Evolutionary conservation across 192 early-diverging fungal species (phyloP).

Genomic region (Gamsiella multidivaricata): DNA sequence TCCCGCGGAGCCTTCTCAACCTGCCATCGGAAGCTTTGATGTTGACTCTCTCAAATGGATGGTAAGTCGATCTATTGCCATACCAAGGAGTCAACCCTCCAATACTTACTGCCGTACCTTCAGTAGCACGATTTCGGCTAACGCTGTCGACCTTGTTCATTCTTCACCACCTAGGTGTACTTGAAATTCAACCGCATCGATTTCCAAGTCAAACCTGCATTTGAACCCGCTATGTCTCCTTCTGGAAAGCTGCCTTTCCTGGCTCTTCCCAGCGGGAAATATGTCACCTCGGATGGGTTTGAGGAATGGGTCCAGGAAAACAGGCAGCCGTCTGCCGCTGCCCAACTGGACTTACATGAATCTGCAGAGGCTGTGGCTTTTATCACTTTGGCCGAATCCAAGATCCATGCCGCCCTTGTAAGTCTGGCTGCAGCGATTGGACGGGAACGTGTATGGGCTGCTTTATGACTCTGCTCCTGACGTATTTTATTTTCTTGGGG

Average conservation of each 20-base stretch:
- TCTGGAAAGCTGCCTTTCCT: constrained; percentile 46
- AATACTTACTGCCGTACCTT: too few relatives aligned
- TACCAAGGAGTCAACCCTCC: not conserved
- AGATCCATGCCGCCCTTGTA: constrained; percentile 51
- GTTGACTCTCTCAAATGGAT: constrained; percentile 54
- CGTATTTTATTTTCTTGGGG: too few relatives aligned
- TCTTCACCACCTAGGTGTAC: too few relatives aligned
- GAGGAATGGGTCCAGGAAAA: constrained; percentile 42
- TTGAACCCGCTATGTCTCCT: constrained; percentile 48
- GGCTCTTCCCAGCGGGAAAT: constrained; percentile 28
- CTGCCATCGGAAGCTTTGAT: constrained; percentile 48
- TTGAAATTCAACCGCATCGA: constrained; percentile 50
- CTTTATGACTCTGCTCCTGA: not conserved
- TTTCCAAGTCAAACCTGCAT: constrained; percentile 37
- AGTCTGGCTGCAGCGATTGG: too few relatives aligned
- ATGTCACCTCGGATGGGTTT: constrained; percentile 35
- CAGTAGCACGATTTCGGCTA: not conserved
- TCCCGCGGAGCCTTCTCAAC: not conserved
- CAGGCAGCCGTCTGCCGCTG: not conserved
- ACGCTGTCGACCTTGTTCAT: not conserved
- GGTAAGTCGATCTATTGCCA: constrained; percentile 10
- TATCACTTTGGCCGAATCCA: constrained; percentile 37
- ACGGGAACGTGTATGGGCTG: too few relatives aligned
- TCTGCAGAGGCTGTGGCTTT: constrained; percentile 48
- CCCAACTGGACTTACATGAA: constrained; percentile 19